Conservation (phyloP, 495 filamentous ascomycete species). For the Xylaria grammica region DNA sequence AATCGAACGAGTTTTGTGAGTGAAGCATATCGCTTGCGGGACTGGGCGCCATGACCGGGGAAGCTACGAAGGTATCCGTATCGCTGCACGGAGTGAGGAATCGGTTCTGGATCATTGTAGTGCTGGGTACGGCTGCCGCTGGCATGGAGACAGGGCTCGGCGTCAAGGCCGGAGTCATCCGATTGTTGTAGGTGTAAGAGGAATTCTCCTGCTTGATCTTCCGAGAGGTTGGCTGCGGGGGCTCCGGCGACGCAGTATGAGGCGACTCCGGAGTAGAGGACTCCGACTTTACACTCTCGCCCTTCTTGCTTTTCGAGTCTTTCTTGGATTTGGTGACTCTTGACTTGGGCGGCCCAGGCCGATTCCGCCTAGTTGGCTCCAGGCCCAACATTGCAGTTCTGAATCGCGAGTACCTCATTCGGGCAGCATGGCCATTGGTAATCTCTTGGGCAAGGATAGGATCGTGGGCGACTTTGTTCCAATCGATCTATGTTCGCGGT, state of each 20-base stretch:
- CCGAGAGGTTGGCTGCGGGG: conserved; percentile 25
- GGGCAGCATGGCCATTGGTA: conserved; percentile 80
- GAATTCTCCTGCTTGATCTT: conserved; percentile 44
- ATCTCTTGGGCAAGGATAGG: conserved; percentile 60
- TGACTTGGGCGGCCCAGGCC: conserved; percentile 38
- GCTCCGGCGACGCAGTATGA: conserved; percentile 10
- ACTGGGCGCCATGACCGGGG: conserved; percentile 33
- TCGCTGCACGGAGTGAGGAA: conserved; percentile 54
- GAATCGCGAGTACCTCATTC: conserved; percentile 81
- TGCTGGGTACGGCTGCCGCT: conserved; percentile 19
- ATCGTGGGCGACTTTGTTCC: conserved; percentile 68
- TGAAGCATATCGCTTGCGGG: conserved; percentile 36
- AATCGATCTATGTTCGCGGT: conserved; percentile 64
- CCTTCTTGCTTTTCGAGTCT: conserved; percentile 38
- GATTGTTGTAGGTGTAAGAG: conserved; percentile 26
- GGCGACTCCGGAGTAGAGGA: conserved; percentile 22
- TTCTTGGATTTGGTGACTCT: conserved; percentile 50
- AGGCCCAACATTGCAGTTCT: conserved; percentile 45
- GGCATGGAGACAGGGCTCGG: conserved; percentile 28
- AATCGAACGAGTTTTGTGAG: conserved; percentile 32
- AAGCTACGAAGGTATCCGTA: conserved; percentile 38
- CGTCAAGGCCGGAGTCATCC: conserved; percentile 35
- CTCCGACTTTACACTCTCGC: conserved; percentile 36
- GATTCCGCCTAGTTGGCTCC: conserved; percentile 48
- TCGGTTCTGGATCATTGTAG: conserved; percentile 37